phyloP scores from a whole-genome alignment of 1,284 basidiomycete genomes.

The Naganishia albida region DNA sequence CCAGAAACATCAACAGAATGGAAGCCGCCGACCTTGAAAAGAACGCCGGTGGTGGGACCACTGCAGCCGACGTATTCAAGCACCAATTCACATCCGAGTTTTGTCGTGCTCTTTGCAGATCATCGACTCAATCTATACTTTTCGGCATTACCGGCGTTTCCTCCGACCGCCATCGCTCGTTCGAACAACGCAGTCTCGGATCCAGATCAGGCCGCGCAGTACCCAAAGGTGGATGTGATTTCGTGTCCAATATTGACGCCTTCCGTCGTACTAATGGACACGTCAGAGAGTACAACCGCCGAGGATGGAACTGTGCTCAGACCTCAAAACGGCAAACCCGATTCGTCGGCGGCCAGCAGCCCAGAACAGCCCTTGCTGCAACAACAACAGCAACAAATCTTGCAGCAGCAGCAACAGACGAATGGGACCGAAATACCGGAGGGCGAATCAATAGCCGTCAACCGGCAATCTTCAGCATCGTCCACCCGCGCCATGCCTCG shows the following conservation, averaged over 20 bases:
- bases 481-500: neutral
- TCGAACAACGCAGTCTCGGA: slow-evolving; percentile 1
- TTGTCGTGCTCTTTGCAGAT: slow-evolving; percentile 24
- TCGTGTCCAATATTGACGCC: slow-evolving; percentile 28
- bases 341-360: slow-evolving; percentile 27
- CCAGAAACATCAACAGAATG: neutral
- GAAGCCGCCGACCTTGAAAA: neutral
- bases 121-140: slow-evolving; percentile 30
- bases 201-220: neutral
- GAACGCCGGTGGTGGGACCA: slow-evolving; percentile 7
- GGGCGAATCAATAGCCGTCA: neutral
- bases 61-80: slow-evolving; percentile 18
- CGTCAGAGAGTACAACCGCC: neutral
- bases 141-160: slow-evolving; percentile 11
- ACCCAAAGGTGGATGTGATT: slow-evolving; percentile 24
- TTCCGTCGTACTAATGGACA: slow-evolving; percentile 14
- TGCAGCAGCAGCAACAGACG: slow-evolving; percentile 21
- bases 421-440: neutral
- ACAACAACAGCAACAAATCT: slow-evolving; percentile 23
- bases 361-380: slow-evolving; percentile 23
- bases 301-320: neutral
- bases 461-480: neutral
- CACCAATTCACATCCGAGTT: slow-evolving; percentile 7
- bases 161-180: slow-evolving; percentile 1
- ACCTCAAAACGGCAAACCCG: slow-evolving; percentile 14